Evolutionary conservation across 2,329 filamentous ascomycete genomes (phyloP), one percentile per base, ranked within the genome.

Genomic region (Colletotrichum destructivum): DNA sequence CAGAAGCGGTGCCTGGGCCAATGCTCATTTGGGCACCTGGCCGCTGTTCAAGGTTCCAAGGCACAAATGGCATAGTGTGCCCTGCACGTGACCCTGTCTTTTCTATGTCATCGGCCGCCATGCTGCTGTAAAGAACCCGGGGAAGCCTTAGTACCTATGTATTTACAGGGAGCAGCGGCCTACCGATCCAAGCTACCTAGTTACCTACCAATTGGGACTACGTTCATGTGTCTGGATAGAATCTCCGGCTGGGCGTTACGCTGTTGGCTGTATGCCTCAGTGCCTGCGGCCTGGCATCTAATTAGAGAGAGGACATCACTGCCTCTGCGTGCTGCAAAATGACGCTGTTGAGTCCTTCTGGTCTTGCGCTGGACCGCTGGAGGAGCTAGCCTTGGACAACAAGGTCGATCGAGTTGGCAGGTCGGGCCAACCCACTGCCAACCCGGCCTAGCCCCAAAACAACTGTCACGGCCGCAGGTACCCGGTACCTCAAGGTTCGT

Each of bases 401-500:
- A 69, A 67, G 69, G 57, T 13, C 54, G 9, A 38, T 46, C 46
- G 40, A 44, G 59, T 59, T 31, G 42, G 26, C 65, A 59, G 47
- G 60, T 64, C 69, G 59, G 69, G 65, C 66, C 54, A 60, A 69
- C 46, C 69, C 69, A 72, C 65, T 72, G 66, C 60, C 65, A 72
- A 61, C 54, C 26, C 69, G 40, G 47, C 46, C 69, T 69, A 72
- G 66, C 69, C 69, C 69, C 69, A 72, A 72, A 69, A 69, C 69
- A 69, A 55, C 13, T 54, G 11, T 64, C 44, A 49, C 26, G 54
- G 16, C 69, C 69, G 69, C 54, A 72, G 52, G 69, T 72, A 69
- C 65, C 69, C 0, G 56, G 51, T 72, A 72, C 69, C 26, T 69
- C 16, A 46, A 62, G 21, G 38, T 46, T 69, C 60, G 54, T 51